A percentile compares a stretch with the other conserved stretches of the same genome.
phyloP scores from a whole-genome alignment of 176 grass and related monocot genomes.

The Oryza brachyantha region DNA sequence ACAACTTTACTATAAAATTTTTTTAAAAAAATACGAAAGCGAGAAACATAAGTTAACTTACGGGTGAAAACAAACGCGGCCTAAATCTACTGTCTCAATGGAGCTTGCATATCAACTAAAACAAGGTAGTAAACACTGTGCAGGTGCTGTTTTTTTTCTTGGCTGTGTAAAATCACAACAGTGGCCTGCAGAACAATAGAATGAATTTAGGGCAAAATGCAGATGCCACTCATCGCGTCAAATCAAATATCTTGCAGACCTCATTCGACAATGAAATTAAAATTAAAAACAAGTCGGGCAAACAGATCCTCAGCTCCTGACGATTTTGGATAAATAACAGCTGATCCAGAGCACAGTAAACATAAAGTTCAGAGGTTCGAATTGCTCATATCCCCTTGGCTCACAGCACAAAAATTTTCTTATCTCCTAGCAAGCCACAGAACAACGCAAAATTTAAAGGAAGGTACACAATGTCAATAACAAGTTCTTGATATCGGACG shows the following conservation, averaged over 20 bases:
- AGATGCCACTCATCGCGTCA: too few species aligned
- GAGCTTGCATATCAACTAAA: not conserved
- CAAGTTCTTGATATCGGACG: slow-evolving; percentile 3
- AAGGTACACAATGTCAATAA: not conserved
- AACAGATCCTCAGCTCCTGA: not conserved
- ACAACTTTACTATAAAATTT: too few species aligned
- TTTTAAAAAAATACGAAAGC: too few species aligned
- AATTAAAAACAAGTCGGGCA: not conserved
- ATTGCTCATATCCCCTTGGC: not conserved
- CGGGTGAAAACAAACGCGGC: too few species aligned
- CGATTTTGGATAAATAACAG: slow-evolving; percentile 20
- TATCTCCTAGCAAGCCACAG: slow-evolving; percentile 12
- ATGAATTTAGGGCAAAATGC: too few species aligned
- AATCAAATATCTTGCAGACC: not conserved
- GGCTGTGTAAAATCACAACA: too few species aligned
- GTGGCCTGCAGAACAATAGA: too few species aligned
- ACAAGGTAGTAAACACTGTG: too few species aligned
- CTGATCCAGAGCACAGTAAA: slow-evolving; percentile 19
- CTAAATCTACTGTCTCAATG: accelerated
- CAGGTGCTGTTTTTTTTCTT: too few species aligned
- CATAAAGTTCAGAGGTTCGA: slow-evolving; percentile 16
- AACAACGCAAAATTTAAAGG: slow-evolving; percentile 26
- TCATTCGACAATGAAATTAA: not conserved
- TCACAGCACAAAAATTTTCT: slow-evolving; percentile 20
- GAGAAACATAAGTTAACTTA: too few species aligned